Base-by-base conservation (phyloP, 2,329 filamentous ascomycete genomes). In the Alternaria alternata region DNA sequence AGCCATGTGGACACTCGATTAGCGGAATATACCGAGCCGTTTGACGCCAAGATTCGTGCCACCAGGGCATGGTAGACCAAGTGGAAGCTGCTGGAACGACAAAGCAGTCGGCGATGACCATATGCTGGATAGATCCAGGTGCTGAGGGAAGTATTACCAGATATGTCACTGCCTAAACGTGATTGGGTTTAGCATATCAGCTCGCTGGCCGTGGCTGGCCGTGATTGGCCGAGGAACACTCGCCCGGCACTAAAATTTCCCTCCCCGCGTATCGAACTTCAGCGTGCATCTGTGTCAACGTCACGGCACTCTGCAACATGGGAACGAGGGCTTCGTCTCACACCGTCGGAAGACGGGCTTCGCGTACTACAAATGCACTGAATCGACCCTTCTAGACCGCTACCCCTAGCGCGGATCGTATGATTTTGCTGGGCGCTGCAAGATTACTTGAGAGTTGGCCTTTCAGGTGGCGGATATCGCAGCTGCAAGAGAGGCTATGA, bases 291-390 rank as follows among this genome's bases (percentile, higher is more conserved):
- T 49, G 46, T 14, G 22, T 49, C 32, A 14, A 36, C 46, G 46
- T 49, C 46, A 49, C 46, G 36, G 49, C 49, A 58, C 55, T 38
- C 41, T 34, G 14, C 55, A 47, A 58, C 55, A 47, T 48, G 49
- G 42, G 42, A 18, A 18, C 54, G 48, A 44, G 54, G 28, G 18
- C 24, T 26, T 34, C 34, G 41, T 51, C 47, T 56, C 34, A 60
- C 57, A 42, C 48, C 47, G 47, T 30, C 39, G 20, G 22, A 32
- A 26, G 14, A 22, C 26, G 34, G 53, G 18, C 26, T 24, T 51
- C 16, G 53, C 46, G 53, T 48, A 39, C 34, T 18, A 30, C 32
- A 30, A 49, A 14, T 49, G 46, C n/a, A 12, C 12, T 26, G 32
- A 34, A 46, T 30, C 28, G 41, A 24, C 28, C 53, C n/a, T 42